These are phyloP conservation scores for Orbilia blumenaviensis DNA, from an alignment of 2,329 filamentous ascomycete genomes.

Conservation along the genomic window DNA sequence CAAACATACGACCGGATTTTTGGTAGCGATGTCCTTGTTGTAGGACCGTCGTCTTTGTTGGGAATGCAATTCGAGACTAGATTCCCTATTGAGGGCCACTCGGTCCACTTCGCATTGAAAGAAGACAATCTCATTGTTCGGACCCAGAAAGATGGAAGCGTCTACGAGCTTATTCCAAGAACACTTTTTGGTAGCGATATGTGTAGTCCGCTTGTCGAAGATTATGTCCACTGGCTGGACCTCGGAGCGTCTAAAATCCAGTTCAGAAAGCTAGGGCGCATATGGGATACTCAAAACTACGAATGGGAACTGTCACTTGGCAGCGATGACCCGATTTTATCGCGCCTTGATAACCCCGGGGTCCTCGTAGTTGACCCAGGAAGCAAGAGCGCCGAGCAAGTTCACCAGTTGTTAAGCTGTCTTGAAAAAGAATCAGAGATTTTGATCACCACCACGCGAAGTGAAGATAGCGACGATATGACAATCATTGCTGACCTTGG, in stretches of 20 bases:
- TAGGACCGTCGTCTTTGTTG: conserved; percentile 59
- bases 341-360: conserved; percentile 53
- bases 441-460: conserved; percentile 37
- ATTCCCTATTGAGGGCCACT: conserved; percentile 31
- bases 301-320: conserved; percentile 58
- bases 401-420: conserved; percentile 60
- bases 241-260: conserved; percentile 57
- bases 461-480: neutral
- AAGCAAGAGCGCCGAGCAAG: conserved; percentile 59
- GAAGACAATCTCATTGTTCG: conserved; percentile 60
- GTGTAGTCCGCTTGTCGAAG: conserved; percentile 60
- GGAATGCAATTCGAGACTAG: conserved; percentile 61
- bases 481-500: conserved; percentile 64
- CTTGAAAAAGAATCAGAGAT: conserved; percentile 61
- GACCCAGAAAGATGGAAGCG: conserved; percentile 45
- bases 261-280: conserved; percentile 57
- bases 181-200: conserved; percentile 58
- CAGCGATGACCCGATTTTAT: conserved; percentile 57
- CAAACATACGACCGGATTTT: conserved; percentile 64
- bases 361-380: conserved; percentile 59
- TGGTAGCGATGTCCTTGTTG: conserved; percentile 61
- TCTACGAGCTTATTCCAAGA: conserved; percentile 59
- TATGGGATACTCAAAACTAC: conserved; percentile 39
- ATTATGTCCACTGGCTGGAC: conserved; percentile 65
- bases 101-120: conserved; percentile 57